phyloP scores from a whole-genome alignment of 1,284 basidiomycete genomes.

The Ustilago sp. region DNA sequence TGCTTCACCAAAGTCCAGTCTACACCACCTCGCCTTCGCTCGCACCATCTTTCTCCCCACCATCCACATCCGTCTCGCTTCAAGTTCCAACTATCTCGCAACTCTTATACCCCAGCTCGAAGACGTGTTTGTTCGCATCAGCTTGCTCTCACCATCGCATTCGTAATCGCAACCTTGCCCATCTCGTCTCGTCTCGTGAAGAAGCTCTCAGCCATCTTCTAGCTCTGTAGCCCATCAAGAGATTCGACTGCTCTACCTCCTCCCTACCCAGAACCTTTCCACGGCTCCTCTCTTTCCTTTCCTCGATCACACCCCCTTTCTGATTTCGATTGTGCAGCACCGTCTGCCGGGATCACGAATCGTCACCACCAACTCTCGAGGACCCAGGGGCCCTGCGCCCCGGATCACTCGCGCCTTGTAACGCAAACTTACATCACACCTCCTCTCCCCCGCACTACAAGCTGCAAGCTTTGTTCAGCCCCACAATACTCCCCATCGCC shows the following conservation, averaged over 20 bases:
- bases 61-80: not conserved
- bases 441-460: not conserved
- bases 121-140: not conserved
- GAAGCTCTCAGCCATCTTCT: not conserved
- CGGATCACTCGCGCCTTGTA: conserved; percentile 36
- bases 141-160: not conserved
- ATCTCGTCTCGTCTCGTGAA: not conserved
- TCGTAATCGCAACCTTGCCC: not conserved
- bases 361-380: conserved; percentile 23
- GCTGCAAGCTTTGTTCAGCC: not conserved
- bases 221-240: not conserved
- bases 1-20: not conserved
- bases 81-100: not conserved
- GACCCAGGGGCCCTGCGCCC: conserved; percentile 53
- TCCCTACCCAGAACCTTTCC: not conserved
- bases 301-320: not conserved
- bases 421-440: not conserved
- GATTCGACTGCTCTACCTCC: not conserved
- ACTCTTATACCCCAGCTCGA: not conserved
- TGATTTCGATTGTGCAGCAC: conserved; percentile 20
- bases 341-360: conserved; percentile 24
- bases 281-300: not conserved
- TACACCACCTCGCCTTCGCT: not conserved
- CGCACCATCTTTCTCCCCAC: not conserved
- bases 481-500: not conserved